Conservation (phyloP, 1,139 yeast species). For the Kodamaea suecica region DNA sequence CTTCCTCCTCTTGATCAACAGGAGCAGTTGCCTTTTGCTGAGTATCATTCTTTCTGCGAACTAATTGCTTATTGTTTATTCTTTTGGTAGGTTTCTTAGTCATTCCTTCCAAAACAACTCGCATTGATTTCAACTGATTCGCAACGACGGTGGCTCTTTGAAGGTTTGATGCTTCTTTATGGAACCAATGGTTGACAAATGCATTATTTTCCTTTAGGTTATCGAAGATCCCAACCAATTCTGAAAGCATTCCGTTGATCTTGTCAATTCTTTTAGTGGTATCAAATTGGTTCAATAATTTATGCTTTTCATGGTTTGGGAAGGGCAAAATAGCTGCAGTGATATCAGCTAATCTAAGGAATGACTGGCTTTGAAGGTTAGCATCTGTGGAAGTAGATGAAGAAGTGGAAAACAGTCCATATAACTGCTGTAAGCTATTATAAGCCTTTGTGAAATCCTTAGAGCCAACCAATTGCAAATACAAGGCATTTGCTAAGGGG, state of each 20-base stretch:
- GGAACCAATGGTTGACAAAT: conserved; percentile 45
- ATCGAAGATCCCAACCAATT: conserved; percentile 35
- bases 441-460: conserved; percentile 45
- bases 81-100: conserved; percentile 22
- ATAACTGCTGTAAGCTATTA: conserved; percentile 34
- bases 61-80: conserved; percentile 12
- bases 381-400: conserved; percentile 11
- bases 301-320: conserved; percentile 45
- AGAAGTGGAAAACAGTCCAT: conserved; percentile 23
- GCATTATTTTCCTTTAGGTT: conserved; percentile 32
- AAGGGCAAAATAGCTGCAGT: conserved; percentile 61
- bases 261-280: conserved; percentile 32
- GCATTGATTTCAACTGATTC: conserved; percentile 55
- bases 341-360: conserved; percentile 49
- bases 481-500: conserved; percentile 62
- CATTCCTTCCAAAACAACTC: conserved; percentile 53
- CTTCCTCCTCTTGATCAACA: conserved; percentile 16
- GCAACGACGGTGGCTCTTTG: conserved; percentile 61
- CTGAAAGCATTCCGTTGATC: conserved; percentile 31
- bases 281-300: conserved; percentile 35
- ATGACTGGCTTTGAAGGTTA: conserved; percentile 26
- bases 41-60: conserved; percentile 15
- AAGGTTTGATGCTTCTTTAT: conserved; percentile 47
- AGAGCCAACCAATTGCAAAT: conserved; percentile 49
- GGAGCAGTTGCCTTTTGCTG: conserved; percentile 3